Conservation (phyloP, 768 basidiomycete species). For the Mycena haematopus region DNA sequence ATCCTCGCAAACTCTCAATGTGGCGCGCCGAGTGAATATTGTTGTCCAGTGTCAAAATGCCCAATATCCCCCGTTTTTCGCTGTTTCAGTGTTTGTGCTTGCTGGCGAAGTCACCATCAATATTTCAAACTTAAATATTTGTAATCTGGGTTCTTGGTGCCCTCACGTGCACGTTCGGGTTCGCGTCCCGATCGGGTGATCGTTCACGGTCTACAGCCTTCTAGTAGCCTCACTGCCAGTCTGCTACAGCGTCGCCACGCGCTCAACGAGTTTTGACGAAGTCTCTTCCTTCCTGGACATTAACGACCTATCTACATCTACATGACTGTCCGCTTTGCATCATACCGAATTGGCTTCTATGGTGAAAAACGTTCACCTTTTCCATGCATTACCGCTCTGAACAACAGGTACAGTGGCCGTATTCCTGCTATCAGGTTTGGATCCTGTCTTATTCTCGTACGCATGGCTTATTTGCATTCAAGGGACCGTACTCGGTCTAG, state of each 20-base stretch:
- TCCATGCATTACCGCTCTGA: background rate
- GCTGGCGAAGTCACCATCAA: too few relatives aligned
- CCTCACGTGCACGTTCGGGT: background rate
- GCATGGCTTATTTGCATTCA: conserved; percentile 13
- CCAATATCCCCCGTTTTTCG: too few relatives aligned
- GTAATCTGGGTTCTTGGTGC: too few relatives aligned
- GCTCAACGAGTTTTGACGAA: conserved; percentile 14
- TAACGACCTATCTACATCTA: background rate
- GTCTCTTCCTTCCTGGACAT: background rate
- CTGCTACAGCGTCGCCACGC: too few relatives aligned
- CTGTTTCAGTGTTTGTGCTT: too few relatives aligned
- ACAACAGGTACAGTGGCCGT: conserved; percentile 44
- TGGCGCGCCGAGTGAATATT: too few relatives aligned
- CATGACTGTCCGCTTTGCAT: conserved; percentile 71
- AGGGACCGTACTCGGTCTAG: conserved; percentile 69
- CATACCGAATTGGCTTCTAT: conserved; percentile 49
- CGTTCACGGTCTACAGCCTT: conserved; percentile 13
- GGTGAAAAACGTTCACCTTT: conserved; percentile 1
- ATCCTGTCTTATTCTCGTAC: background rate
- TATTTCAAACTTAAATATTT: too few relatives aligned
- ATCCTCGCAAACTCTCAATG: too few relatives aligned
- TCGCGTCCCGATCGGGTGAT: background rate
- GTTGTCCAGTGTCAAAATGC: too few relatives aligned
- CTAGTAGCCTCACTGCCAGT: too few relatives aligned
- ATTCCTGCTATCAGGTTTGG: conserved; percentile 49